phyloP scores from a whole-genome alignment of 129 eudicot genomes.

The Pseudognaphalium luteoalbum region DNA sequence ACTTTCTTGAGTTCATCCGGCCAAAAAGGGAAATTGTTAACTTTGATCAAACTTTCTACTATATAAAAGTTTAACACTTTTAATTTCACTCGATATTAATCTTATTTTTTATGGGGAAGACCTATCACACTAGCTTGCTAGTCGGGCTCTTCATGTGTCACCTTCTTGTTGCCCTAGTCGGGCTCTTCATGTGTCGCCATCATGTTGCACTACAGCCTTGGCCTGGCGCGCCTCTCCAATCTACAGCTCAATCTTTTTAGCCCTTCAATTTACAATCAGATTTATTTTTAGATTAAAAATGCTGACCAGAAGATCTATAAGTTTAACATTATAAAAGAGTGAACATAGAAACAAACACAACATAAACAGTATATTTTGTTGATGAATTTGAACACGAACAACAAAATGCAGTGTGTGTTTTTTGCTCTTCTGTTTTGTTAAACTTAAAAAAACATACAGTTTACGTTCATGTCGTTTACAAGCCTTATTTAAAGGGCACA shows the following conservation, averaged over 20 bases:
- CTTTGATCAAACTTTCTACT: too few relatives aligned
- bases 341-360: too few relatives aligned
- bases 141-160: constrained; percentile 4
- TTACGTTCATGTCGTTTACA: background rate
- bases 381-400: too few relatives aligned
- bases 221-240: constrained; percentile 10
- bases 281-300: background rate
- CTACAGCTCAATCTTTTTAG: background rate
- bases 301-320: too few relatives aligned
- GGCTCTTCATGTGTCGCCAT: constrained; percentile 10
- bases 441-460: too few relatives aligned
- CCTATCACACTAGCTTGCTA: constrained; percentile 1
- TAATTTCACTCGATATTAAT: constrained; percentile 1
- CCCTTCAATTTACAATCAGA: background rate
- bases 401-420: too few relatives aligned
- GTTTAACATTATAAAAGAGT: too few relatives aligned
- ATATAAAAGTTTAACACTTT: too few relatives aligned
- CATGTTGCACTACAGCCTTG: background rate
- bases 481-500: background rate
- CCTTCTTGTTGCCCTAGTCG: constrained; percentile 5
- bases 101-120: background rate
- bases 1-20: too few relatives aligned
- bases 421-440: too few relatives aligned
- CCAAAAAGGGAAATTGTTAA: too few relatives aligned
- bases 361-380: too few relatives aligned